Base-by-base conservation (phyloP, 345 rosid species). In the Sonneratia caseolaris region DNA sequence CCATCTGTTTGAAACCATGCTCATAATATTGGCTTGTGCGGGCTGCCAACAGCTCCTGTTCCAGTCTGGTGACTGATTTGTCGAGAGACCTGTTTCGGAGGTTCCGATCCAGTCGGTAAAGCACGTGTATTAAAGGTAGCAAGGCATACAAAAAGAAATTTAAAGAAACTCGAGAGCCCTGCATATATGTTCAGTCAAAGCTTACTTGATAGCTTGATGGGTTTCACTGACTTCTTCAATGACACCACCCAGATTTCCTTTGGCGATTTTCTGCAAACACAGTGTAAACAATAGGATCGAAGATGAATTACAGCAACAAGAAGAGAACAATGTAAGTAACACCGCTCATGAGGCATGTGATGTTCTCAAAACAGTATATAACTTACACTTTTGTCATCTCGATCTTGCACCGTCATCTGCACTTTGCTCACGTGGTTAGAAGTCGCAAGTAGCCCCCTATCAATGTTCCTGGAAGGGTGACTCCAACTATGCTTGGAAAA, bases 331-430 rank as follows among this genome's bases (percentile, higher is more conserved):
- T 37, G 5, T 18, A 51, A 43, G 12, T 7, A 27, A 16, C 19
- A 48, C 5, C 3, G 24, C 22, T 9, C 13, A 53, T 32, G 70
- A 5, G 21, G 37, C 13, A 37, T 1, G 19, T 11, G 11, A 16
- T 36, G 4, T 19, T 43, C 3, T 68, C 12, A 24, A 11, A 61
- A 61, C 36, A 71, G 37, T 35, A 42, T n/a, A 67, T 21, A 67
- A 69, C 80, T 82, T 88, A 91, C 97, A 35, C 88, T 92, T 76
- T 87, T 87, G 76, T 77, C 92, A 71, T 92, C 91, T 51, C 87
- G 86, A 70, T 87, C 92, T 37, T 53, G 72, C 51, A 75, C 77
- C 21, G 68, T 7, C 64, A 70, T 66, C 12, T 65, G 66, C 7
- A 74, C 40, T 69, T 76, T 79, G 74, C 70, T 74, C 57, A 75